A percentile compares a stretch with the other conserved stretches of the same genome.
phyloP scores from a whole-genome alignment of 305 asterid species.

The Andrographis paniculata region DNA sequence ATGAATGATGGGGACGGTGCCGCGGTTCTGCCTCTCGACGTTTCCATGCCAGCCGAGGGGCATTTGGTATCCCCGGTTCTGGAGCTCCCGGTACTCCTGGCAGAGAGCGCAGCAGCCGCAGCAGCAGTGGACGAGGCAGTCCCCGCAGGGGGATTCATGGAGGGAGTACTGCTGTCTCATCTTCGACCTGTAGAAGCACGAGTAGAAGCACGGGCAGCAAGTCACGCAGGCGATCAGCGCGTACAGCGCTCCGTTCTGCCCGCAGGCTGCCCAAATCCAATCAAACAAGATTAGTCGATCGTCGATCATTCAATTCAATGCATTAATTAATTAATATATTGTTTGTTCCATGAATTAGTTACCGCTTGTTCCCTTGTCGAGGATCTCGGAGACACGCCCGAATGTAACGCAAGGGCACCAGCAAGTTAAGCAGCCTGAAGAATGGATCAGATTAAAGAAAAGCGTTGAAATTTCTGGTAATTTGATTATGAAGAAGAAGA shows the following conservation, averaged over 20 bases:
- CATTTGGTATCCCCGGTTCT: constrained; percentile 68
- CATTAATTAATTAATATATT: background rate
- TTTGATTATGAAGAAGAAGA: background rate
- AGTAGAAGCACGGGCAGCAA: constrained; percentile 57
- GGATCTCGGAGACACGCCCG: constrained; percentile 2
- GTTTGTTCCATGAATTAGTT: background rate
- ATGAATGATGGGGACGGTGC: constrained; percentile 48
- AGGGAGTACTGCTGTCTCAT: constrained; percentile 59
- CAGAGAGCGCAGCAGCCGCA: constrained; percentile 79
- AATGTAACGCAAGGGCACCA: constrained; percentile 9
- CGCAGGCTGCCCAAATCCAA: constrained; percentile 51
- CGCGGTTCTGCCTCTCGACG: constrained; percentile 66
- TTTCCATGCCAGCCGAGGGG: constrained; percentile 91
- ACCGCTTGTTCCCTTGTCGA: constrained; percentile 2
- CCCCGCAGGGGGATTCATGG: constrained; percentile 57
- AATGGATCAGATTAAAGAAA: background rate
- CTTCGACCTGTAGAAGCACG: constrained; percentile 78
- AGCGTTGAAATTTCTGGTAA: background rate
- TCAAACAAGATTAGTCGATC: background rate
- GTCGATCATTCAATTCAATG: background rate
- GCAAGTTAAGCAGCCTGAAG: constrained; percentile 6
- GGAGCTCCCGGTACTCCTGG: constrained; percentile 85
- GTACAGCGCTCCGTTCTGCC: constrained; percentile 61
- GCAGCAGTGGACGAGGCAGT: constrained; percentile 63
- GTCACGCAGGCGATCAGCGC: constrained; percentile 58